Evolutionary conservation across 441 rosid species (phyloP).

Genomic region (Mallotus repandus): DNA sequence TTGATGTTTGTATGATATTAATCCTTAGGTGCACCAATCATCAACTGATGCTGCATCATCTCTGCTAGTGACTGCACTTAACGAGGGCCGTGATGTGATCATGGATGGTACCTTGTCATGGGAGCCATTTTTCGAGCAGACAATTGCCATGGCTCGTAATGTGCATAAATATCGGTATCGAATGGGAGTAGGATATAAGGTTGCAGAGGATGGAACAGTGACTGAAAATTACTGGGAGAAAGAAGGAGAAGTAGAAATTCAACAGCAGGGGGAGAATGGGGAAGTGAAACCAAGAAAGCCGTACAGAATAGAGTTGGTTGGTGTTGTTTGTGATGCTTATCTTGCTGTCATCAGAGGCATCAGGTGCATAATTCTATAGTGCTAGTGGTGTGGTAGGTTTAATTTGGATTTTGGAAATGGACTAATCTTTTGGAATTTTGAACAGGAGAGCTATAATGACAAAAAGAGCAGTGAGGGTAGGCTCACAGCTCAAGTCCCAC

Average conservation of each 20-base stretch:
- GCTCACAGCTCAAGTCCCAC: constrained; percentile 73
- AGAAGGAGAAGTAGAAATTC: constrained; percentile 27
- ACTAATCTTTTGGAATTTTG: neutral
- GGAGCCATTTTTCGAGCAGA: constrained; percentile 86
- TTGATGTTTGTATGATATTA: too few species aligned
- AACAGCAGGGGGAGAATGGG: constrained; percentile 21
- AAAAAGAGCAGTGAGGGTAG: constrained; percentile 76
- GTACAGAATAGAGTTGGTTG: constrained; percentile 73
- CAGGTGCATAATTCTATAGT: constrained; percentile 38
- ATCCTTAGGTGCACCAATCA: constrained; percentile 71
- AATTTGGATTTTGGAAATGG: neutral
- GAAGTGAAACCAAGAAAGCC: constrained; percentile 45
- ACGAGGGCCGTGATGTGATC: constrained; percentile 92
- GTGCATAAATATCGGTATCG: constrained; percentile 64
- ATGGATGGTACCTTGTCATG: constrained; percentile 96
- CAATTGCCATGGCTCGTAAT: constrained; percentile 73
- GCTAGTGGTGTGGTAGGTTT: too few species aligned
- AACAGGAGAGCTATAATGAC: constrained; percentile 76
- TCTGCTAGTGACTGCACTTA: constrained; percentile 76
- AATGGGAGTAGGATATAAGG: constrained; percentile 79
- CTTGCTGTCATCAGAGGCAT: constrained; percentile 89
- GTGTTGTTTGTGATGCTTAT: constrained; percentile 88
- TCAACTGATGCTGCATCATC: constrained; percentile 90
- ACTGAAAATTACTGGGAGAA: constrained; percentile 77
- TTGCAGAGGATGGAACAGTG: constrained; percentile 52